A percentile compares a stretch with the other conserved stretches of the same genome.
Conservation (phyloP, 805 yeast species). For the Saturnispora mendoncae region DNA sequence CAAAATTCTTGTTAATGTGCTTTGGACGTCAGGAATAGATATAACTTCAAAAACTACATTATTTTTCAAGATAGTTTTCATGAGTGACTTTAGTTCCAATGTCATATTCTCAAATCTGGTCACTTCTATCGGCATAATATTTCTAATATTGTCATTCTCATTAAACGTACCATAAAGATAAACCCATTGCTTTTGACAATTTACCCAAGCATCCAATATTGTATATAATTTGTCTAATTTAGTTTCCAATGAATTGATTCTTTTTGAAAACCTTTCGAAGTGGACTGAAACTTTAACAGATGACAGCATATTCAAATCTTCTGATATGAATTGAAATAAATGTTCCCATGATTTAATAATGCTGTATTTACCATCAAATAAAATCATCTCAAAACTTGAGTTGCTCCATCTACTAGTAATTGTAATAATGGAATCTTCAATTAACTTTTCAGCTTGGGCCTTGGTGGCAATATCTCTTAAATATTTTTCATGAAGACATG, state of each 20-base stretch:
- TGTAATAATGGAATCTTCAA: slow-evolving; percentile 46
- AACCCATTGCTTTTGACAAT: slow-evolving; percentile 82
- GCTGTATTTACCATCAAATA: slow-evolving; percentile 41
- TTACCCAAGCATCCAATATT: slow-evolving; percentile 65
- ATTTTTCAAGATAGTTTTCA: slow-evolving; percentile 41
- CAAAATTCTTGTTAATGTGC: slow-evolving; percentile 38
- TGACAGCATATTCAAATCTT: slow-evolving; percentile 50
- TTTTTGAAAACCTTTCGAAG: slow-evolving; percentile 51
- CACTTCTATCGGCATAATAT: slow-evolving; percentile 61
- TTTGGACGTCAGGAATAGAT: slow-evolving; percentile 39
- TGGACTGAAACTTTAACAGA: slow-evolving; percentile 68
- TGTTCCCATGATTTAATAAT: slow-evolving; percentile 62
- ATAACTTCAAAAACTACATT: slow-evolving; percentile 48
- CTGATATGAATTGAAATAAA: slow-evolving; percentile 48
- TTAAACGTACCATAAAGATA: slow-evolving; percentile 75
- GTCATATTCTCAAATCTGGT: slow-evolving; percentile 56
- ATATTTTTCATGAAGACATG: slow-evolving; percentile 34
- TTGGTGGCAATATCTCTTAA: slow-evolving; percentile 44
- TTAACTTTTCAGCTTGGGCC: slow-evolving; percentile 64
- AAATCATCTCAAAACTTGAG: slow-evolving; percentile 42
- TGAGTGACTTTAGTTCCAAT: slow-evolving; percentile 46
- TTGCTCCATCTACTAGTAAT: slow-evolving; percentile 51
- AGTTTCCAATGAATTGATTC: slow-evolving; percentile 45
- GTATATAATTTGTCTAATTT: slow-evolving; percentile 42
- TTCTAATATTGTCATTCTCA: slow-evolving; percentile 45